Conservation (phyloP, 768 basidiomycete genomes). For the Zangia roseola region DNA sequence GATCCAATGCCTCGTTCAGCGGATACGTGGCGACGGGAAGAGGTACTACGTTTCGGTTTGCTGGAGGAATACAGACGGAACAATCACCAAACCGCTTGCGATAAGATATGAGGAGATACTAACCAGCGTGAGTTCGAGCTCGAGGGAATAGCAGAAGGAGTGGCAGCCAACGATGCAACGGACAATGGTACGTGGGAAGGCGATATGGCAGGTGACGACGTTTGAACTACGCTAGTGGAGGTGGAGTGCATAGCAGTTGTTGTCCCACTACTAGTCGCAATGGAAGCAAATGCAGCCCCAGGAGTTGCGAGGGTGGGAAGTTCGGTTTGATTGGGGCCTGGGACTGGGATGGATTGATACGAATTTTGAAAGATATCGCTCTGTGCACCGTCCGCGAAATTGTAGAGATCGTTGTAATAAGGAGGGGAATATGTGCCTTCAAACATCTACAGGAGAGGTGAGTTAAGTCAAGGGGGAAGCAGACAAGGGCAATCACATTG, state of each 20-base stretch:
- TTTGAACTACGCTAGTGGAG: neutral
- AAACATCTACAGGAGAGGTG: constrained; percentile 49
- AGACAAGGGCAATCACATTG: constrained; percentile 57
- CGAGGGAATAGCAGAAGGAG: neutral
- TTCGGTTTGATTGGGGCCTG: constrained; percentile 37
- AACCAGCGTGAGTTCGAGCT: constrained; percentile 13
- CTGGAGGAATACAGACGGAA: neutral
- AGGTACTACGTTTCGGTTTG: neutral
- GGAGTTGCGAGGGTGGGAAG: constrained; percentile 18
- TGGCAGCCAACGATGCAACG: neutral
- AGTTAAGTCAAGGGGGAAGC: neutral
- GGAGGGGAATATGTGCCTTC: constrained; percentile 61
- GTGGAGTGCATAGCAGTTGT: neutral
- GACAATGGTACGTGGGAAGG: neutral
- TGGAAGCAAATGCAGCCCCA: neutral
- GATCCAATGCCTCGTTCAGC: constrained; percentile 3
- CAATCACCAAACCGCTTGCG: neutral
- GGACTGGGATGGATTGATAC: constrained; percentile 44
- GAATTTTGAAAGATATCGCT: constrained; percentile 68
- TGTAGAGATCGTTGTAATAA: constrained; percentile 67
- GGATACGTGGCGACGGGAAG: constrained; percentile 7
- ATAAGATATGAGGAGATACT: neutral
- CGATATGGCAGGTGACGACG: too few relatives aligned
- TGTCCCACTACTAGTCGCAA: neutral
- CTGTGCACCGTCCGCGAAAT: constrained; percentile 71